A percentile compares a stretch with the other conserved stretches of the same genome.
These are phyloP conservation scores for Kwoniella mangroviensis DNA, from an alignment of 768 basidiomycete genomes.

Conservation along the genomic window DNA sequence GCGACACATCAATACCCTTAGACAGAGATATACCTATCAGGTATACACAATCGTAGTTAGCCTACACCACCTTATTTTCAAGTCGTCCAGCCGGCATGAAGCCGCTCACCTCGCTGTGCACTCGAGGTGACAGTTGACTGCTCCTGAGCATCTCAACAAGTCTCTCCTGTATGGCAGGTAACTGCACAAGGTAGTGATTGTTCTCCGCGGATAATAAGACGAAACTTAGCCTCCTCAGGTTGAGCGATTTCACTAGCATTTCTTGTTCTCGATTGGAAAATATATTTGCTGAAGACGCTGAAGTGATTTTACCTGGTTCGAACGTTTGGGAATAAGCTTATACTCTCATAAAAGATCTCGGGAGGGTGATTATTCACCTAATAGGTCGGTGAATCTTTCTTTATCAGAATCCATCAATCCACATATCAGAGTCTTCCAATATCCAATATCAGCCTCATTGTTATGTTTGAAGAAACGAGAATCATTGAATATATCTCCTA, in stretches of 20 bases:
- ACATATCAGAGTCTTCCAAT: slow-evolving; percentile 79
- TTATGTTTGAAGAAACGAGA: slow-evolving; percentile 70
- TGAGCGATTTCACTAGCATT: slow-evolving; percentile 81
- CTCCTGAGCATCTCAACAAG: slow-evolving; percentile 84
- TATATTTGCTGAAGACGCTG: slow-evolving; percentile 89
- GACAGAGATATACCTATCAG: slow-evolving; percentile 73
- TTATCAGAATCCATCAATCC: slow-evolving; percentile 84
- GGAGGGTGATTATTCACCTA: slow-evolving; percentile 65
- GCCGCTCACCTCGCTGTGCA: slow-evolving; percentile 78
- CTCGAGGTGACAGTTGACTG: slow-evolving; percentile 76
- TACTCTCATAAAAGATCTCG: too few relatives aligned
- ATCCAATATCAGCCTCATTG: slow-evolving; percentile 58
- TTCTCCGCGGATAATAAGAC: slow-evolving; percentile 84
- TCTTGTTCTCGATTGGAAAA: slow-evolving; percentile 96
- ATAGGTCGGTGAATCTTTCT: slow-evolving; percentile 78
- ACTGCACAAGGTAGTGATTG: slow-evolving; percentile 84
- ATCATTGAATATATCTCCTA: slow-evolving; percentile 82
- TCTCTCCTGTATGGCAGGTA: slow-evolving; percentile 95
- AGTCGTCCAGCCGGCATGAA: too few relatives aligned
- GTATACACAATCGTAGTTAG: slow-evolving; percentile 4
- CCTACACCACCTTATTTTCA: neutral
- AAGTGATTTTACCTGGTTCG: slow-evolving; percentile 64
- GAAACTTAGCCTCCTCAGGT: slow-evolving; percentile 83
- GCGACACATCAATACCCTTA: slow-evolving; percentile 86
- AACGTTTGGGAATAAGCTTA: neutral